A percentile compares a stretch with the other conserved stretches of the same genome.
These are phyloP conservation scores for Castanea crenata DNA, from an alignment of 306 rosid genomes.

Conservation along the genomic window DNA sequence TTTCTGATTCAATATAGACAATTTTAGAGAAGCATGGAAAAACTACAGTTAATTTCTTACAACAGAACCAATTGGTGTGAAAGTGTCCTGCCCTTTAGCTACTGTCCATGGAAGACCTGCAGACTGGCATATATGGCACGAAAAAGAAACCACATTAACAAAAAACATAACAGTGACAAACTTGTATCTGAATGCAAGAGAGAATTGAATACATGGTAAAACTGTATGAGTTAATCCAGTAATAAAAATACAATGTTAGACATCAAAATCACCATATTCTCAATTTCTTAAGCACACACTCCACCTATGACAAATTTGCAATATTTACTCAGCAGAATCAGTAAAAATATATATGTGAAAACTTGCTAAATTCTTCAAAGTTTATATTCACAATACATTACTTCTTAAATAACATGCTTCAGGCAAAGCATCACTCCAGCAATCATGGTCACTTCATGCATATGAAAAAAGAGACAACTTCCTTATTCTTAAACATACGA, in stretches of 20 bases:
- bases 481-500: background rate
- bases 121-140: slow-evolving; percentile 47
- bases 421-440: background rate
- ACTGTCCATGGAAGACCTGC: slow-evolving; percentile 98
- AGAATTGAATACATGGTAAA: background rate
- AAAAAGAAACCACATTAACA: background rate
- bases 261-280: background rate
- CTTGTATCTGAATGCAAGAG: background rate
- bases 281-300: background rate
- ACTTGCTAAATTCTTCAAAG: background rate
- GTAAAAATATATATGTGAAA: background rate
- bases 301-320: background rate
- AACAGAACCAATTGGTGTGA: slow-evolving; percentile 86
- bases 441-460: background rate
- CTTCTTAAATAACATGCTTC: background rate
- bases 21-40: slow-evolving; percentile 22
- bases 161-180: slow-evolving; percentile 9
- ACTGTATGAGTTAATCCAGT: background rate
- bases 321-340: background rate
- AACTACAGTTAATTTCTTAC: slow-evolving; percentile 37
- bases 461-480: background rate
- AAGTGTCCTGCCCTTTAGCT: slow-evolving; percentile 95
- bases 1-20: slow-evolving; percentile 8
- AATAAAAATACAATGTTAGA: background rate
- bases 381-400: background rate